Conservation (phyloP, 345 rosid genomes). For the Brassica incana region DNA sequence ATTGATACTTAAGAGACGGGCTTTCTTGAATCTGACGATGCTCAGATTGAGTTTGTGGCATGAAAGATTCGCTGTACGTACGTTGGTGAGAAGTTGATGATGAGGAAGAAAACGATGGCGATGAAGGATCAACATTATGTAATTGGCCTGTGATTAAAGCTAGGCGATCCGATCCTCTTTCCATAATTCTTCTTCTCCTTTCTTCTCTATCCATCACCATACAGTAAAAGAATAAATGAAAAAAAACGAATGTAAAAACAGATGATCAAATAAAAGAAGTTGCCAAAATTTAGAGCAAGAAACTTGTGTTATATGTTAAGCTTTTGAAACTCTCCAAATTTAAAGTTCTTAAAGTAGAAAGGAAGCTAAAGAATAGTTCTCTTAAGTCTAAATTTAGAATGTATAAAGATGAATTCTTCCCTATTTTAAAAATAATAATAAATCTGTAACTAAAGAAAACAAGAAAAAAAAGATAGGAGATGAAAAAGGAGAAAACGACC, state of each 20-base stretch:
- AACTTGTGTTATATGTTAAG: constrained; percentile 4
- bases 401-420: not conserved
- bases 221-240: constrained; percentile 5
- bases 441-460: not conserved
- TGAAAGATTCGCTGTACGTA: constrained; percentile 31
- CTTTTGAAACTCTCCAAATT: constrained; percentile 1
- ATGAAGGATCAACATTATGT: constrained; percentile 37
- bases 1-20: constrained; percentile 32
- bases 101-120: constrained; percentile 30
- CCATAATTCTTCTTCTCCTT: constrained; percentile 53
- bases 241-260: not conserved
- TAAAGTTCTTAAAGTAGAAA: constrained; percentile 8
- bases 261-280: not conserved
- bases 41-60: constrained; percentile 15
- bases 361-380: constrained; percentile 34
- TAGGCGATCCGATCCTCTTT: constrained; percentile 56
- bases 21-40: constrained; percentile 13
- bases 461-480: not conserved
- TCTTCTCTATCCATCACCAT: constrained; percentile 44
- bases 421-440: not conserved
- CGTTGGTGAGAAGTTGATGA: constrained; percentile 27
- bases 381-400: constrained; percentile 16
- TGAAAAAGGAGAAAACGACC: constrained; percentile 19
- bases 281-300: not conserved
- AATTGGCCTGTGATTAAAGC: constrained; percentile 57